These are phyloP conservation scores for Kluyveromyces marxianus DNA, from an alignment of 1,139 yeast species.

Conservation along the genomic window DNA sequence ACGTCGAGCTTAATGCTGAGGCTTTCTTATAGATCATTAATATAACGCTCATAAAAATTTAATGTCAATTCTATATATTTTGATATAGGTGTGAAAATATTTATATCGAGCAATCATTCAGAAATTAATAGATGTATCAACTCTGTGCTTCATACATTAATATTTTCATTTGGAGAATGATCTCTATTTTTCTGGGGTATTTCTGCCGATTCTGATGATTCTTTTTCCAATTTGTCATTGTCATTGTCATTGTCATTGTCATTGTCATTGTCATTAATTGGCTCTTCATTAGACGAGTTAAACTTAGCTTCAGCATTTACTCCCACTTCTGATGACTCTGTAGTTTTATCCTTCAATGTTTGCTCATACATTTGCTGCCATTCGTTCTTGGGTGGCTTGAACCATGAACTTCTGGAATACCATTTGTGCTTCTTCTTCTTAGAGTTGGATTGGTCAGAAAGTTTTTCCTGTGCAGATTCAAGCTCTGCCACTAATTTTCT, in stretches of 20 bases:
- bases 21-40: conserved; percentile 50
- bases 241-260: no score
- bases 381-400: conserved; percentile 53
- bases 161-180: no score
- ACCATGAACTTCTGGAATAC: conserved; percentile 53
- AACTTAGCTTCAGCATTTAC: conserved; percentile 9
- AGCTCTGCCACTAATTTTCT: conserved; percentile 75
- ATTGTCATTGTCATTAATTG: no score
- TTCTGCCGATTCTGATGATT: no score
- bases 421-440: conserved; percentile 35
- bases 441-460: conserved; percentile 34
- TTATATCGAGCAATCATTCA: not conserved
- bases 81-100: not conserved
- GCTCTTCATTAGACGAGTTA: no score
- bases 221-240: no score
- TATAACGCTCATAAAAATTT: not conserved
- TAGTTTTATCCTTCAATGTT: conserved; percentile 9
- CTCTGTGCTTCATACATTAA: no score
- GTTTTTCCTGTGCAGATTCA: conserved; percentile 70
- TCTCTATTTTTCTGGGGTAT: no score
- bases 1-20: conserved; percentile 85
- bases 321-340: conserved; percentile 18
- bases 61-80: not conserved
- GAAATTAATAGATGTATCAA: no score
- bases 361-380: conserved; percentile 82